Percentiles rank a stretch among this genome's conserved stretches.
Evolutionary conservation across 192 early-diverging fungal species (phyloP).

Genomic region (Entomortierella lignicola): DNA sequence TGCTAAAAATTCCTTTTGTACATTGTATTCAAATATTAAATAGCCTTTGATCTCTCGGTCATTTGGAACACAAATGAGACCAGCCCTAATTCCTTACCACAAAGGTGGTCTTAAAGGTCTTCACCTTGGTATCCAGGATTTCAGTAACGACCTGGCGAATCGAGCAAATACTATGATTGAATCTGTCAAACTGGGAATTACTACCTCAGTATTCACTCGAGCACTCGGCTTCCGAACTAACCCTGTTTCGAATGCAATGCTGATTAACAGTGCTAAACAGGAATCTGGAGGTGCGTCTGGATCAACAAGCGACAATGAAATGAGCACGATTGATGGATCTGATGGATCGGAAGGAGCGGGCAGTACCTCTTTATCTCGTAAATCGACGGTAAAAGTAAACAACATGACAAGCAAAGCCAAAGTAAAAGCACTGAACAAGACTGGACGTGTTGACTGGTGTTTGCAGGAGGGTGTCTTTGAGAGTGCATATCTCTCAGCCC

Average conservation of each 20-base stretch:
- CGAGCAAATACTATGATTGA: slow-evolving; percentile 75
- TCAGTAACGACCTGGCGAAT: slow-evolving; percentile 75
- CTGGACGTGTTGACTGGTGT: slow-evolving; percentile 64
- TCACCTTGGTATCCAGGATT: slow-evolving; percentile 74
- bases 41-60: slow-evolving; percentile 76
- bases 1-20: no score
- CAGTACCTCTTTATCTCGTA: background rate
- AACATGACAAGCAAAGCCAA: slow-evolving; percentile 45
- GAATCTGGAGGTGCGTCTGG: slow-evolving; percentile 15
- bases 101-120: slow-evolving; percentile 84
- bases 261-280: slow-evolving; percentile 30
- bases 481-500: slow-evolving; percentile 56
- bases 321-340: slow-evolving; percentile 19
- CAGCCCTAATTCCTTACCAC: slow-evolving; percentile 79
- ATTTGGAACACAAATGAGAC: slow-evolving; percentile 69
- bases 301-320: slow-evolving; percentile 19
- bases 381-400: slow-evolving; percentile 27
- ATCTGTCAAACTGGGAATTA: slow-evolving; percentile 65
- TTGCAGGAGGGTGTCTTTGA: slow-evolving; percentile 63
- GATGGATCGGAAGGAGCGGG: slow-evolving; percentile 17
- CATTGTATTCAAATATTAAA: no score
- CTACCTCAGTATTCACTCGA: slow-evolving; percentile 68
- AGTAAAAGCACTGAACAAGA: slow-evolving; percentile 57
- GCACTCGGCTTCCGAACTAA: slow-evolving; percentile 52
- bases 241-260: slow-evolving; percentile 19